Evolutionary conservation across 331 rosid species (phyloP).

Genomic region (Saraca asoca): DNA sequence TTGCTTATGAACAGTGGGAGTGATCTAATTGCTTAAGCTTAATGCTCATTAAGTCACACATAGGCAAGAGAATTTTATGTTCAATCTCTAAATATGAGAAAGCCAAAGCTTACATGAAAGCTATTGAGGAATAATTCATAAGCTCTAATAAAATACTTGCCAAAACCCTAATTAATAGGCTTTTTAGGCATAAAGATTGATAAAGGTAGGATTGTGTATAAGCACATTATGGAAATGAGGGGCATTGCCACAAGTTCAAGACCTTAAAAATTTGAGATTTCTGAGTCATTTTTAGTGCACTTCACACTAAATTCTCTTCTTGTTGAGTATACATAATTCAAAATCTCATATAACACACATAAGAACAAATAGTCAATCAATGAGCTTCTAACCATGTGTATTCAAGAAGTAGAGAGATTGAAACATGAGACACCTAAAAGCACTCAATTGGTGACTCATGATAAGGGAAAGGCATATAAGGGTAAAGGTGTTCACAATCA

Average conservation of each 20-base stretch:
- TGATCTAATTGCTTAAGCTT: no score
- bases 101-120: not conserved
- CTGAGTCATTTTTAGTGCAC: not conserved
- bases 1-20: no score
- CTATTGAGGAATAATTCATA: not conserved
- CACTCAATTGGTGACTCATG: not conserved
- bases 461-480: not conserved
- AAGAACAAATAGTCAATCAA: no score
- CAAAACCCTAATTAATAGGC: not conserved
- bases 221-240: constrained; percentile 5
- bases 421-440: not conserved
- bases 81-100: no score
- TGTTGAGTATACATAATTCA: no score
- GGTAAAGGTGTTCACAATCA: no score
- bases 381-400: not conserved
- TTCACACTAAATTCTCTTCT: not conserved
- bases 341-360: not conserved
- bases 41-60: no score
- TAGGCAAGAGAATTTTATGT: no score
- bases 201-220: not conserved
- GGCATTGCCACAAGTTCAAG: not conserved
- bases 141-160: not conserved
- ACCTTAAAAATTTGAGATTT: not conserved
- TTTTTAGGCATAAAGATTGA: not conserved
- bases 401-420: constrained; percentile 26